These are phyloP conservation scores for Priceomyces medius DNA, from an alignment of 805 yeast genomes.

Conservation along the genomic window DNA sequence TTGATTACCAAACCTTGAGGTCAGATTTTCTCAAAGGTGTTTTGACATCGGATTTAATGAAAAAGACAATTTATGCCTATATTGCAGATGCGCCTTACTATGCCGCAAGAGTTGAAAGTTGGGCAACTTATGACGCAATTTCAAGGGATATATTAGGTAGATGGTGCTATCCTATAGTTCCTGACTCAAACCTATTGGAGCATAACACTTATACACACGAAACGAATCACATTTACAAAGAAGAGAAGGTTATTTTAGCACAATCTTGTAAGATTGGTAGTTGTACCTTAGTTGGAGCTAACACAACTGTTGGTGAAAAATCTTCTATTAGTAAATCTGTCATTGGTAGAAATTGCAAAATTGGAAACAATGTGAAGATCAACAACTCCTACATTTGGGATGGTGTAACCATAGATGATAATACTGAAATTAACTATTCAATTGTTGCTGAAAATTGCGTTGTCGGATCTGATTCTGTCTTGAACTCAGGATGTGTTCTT, in stretches of 20 bases:
- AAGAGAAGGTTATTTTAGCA: constrained; percentile 81
- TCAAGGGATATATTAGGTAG: constrained; percentile 87
- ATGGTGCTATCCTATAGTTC: constrained; percentile 89
- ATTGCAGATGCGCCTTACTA: constrained; percentile 71
- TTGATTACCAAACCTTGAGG: constrained; percentile 86
- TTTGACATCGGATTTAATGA: constrained; percentile 82
- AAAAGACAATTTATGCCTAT: constrained; percentile 87
- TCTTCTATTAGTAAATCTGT: constrained; percentile 66
- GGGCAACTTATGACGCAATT: constrained; percentile 90
- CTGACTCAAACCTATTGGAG: constrained; percentile 75
- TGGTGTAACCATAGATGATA: constrained; percentile 68
- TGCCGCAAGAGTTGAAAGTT: constrained; percentile 93
- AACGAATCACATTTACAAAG: constrained; percentile 85
- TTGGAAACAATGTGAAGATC: constrained; percentile 74
- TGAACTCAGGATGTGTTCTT: constrained; percentile 73
- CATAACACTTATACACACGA: constrained; percentile 78
- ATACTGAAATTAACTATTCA: constrained; percentile 55
- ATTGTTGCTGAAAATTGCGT: constrained; percentile 67
- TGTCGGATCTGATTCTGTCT: constrained; percentile 49
- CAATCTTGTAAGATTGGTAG: constrained; percentile 86
- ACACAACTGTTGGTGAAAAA: constrained; percentile 74
- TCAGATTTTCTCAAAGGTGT: constrained; percentile 90
- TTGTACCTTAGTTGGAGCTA: constrained; percentile 78
- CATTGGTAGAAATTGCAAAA: constrained; percentile 81
- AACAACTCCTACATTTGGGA: constrained; percentile 87